A percentile compares a stretch with the other conserved stretches of the same genome.
Conservation (phyloP, 768 basidiomycete species). For the Xerocomus spinulosus region DNA sequence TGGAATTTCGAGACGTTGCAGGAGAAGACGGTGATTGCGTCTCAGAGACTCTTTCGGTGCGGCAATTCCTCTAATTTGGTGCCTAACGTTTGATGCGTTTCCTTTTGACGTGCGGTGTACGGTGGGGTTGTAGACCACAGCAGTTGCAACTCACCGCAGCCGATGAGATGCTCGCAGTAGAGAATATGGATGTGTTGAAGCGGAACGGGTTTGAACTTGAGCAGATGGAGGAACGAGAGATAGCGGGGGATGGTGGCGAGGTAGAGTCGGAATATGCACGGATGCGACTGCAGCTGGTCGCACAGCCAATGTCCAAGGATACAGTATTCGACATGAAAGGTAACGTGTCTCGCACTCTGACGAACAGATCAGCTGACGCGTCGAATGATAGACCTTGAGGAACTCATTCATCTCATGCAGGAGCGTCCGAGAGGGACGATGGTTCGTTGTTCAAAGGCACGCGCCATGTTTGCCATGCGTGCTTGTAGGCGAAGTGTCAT, state of each 20-base stretch:
- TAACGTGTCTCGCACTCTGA: slow-evolving; percentile 20
- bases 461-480: slow-evolving; percentile 94
- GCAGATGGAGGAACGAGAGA: slow-evolving; percentile 39
- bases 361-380: background rate
- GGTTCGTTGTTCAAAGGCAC: slow-evolving; percentile 89
- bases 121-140: slow-evolving; percentile 54
- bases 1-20: slow-evolving; percentile 97
- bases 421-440: slow-evolving; percentile 75
- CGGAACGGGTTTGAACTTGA: slow-evolving; percentile 89
- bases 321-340: slow-evolving; percentile 89
- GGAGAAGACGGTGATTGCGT: slow-evolving; percentile 82
- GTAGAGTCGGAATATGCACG: background rate
- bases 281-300: slow-evolving; percentile 56
- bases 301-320: slow-evolving; percentile 88
- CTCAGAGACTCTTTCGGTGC: slow-evolving; percentile 79
- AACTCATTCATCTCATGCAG: slow-evolving; percentile 80
- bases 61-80: slow-evolving; percentile 18
- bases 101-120: too few relatives aligned
- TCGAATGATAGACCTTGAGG: slow-evolving; percentile 71
- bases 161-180: slow-evolving; percentile 83
- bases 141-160: slow-evolving; percentile 79
- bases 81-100: background rate
- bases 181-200: slow-evolving; percentile 78
- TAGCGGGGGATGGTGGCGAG: background rate
- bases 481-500: slow-evolving; percentile 96